Evolutionary conservation across 2,329 filamentous ascomycete genomes (phyloP), one percentile per base, ranked within the genome.

Genomic region (Fusarium sp.): DNA sequence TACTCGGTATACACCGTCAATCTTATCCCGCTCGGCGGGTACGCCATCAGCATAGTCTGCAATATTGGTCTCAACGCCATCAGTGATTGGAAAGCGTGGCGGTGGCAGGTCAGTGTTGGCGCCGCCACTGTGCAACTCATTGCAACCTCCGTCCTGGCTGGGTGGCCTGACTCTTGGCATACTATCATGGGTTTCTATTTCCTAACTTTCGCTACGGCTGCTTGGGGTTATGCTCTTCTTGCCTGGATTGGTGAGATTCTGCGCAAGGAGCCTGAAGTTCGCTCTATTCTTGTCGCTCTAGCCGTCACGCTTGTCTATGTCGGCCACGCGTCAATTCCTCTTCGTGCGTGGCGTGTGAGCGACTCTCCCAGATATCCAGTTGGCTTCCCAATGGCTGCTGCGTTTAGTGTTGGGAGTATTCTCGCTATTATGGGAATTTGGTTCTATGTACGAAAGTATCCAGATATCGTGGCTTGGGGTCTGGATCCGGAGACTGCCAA

Each of bases 21-120:
- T 51, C 82, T 82, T 17, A 84, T 85, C 39, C 83, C 83, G 0
- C 82, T 83, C 0, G 79, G 79, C 0, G 81, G 76, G 3, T 79
- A 76, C 22, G 76, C 68, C 6, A 67, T 77, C 7, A 75, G 77
- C 30, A 69, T 88, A 2, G 78, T 87, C 6, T 82, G 81, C 9
- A 88, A 74, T 78, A 19, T 87, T 82, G 67, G 87, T 80, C 17
- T 88, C 81, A 85, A 81, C 78, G 19, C 87, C 80, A 13, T 87
- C 83, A 75, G 81, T 79, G 7, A 75, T 84, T 51, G 84, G 85
- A 30, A 78, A 8, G 56, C 45, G 4, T 73, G 76, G 24, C 78
- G 86, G 13, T 87, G 84, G 84, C 87, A 86, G 2, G 79, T 86
- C 1, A 83, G 86, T 41, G 72, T 87, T 9, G 81, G 84, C 47